These are phyloP conservation scores for Shiraia bambusicola DNA, from an alignment of 2,329 filamentous ascomycete genomes.

Conservation along the genomic window DNA sequence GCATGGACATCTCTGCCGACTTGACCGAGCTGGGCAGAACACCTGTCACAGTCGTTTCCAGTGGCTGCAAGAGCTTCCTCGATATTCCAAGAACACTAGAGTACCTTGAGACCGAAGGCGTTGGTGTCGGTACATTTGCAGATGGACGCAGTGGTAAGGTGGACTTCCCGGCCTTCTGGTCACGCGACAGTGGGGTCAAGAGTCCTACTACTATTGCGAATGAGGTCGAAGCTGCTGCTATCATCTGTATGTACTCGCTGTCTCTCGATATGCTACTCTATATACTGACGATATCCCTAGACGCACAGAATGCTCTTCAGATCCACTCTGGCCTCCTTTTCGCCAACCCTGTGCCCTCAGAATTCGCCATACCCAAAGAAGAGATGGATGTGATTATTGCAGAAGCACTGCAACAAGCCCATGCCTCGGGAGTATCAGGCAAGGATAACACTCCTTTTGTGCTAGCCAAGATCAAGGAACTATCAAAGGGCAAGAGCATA, in stretches of 20 bases:
- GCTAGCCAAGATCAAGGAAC: constrained; percentile 73
- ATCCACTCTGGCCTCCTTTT: constrained; percentile 81
- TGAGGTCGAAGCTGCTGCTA: constrained; percentile 83
- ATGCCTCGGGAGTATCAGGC: constrained; percentile 57
- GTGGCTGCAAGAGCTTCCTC: constrained; percentile 93
- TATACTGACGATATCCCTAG: constrained; percentile 34
- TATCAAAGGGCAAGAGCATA: constrained; percentile 72
- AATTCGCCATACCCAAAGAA: constrained; percentile 67
- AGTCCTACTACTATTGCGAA: constrained; percentile 75
- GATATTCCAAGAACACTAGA: constrained; percentile 90
- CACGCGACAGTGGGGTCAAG: constrained; percentile 77
- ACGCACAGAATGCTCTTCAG: constrained; percentile 71
- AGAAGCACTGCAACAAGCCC: constrained; percentile 42
- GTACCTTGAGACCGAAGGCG: constrained; percentile 71
- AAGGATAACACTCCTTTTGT: constrained; percentile 84
- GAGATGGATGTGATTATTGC: constrained; percentile 45
- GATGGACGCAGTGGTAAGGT: constrained; percentile 72
- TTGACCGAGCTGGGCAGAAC: constrained; percentile 91
- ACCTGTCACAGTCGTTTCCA: constrained; percentile 81
- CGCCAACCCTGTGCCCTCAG: constrained; percentile 80
- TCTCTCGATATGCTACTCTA: not conserved
- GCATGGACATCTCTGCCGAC: constrained; percentile 93
- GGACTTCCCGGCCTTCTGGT: constrained; percentile 92
- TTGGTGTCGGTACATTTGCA: constrained; percentile 84
- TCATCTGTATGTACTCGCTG: constrained; percentile 62